These are phyloP conservation scores for Backusella liffmaniae DNA, from an alignment of 192 early-diverging fungal species.

Conservation along the genomic window DNA sequence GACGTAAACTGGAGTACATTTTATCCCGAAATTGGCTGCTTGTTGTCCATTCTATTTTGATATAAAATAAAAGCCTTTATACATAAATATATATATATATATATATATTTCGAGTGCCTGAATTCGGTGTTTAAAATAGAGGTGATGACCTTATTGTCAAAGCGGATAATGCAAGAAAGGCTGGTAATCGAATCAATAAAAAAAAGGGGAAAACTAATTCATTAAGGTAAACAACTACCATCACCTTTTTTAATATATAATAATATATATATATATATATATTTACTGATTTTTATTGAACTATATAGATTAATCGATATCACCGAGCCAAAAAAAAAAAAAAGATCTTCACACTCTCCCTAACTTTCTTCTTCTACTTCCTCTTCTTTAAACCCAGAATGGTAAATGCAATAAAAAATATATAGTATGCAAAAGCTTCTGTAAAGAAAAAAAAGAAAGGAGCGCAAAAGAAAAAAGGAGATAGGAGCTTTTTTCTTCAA, in stretches of 20 bases:
- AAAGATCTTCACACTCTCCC: background rate
- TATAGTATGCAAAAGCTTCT: background rate
- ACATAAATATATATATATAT: too few species aligned
- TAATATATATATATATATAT: background rate
- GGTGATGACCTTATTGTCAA: background rate
- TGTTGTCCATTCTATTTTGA: background rate
- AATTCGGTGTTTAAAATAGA: background rate
- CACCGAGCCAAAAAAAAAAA: background rate
- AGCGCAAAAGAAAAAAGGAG: background rate
- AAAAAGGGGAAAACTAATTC: background rate
- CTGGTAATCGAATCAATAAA: background rate
- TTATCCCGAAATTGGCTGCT: background rate
- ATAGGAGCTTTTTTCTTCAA: background rate
- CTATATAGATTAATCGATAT: background rate
- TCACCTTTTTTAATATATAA: background rate
- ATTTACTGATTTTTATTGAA: background rate
- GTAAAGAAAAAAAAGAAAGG: background rate
- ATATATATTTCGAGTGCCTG: background rate
- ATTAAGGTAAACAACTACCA: background rate
- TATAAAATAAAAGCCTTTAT: background rate
- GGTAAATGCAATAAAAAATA: background rate
- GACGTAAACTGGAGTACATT: background rate
- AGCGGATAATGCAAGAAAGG: conserved; percentile 3
- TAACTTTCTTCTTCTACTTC: background rate
- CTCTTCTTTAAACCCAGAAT: background rate